A percentile compares a stretch with the other conserved stretches of the same genome.
phyloP scores from a whole-genome alignment of 1,284 basidiomycete genomes.

The Trichosporon ovoides region DNA sequence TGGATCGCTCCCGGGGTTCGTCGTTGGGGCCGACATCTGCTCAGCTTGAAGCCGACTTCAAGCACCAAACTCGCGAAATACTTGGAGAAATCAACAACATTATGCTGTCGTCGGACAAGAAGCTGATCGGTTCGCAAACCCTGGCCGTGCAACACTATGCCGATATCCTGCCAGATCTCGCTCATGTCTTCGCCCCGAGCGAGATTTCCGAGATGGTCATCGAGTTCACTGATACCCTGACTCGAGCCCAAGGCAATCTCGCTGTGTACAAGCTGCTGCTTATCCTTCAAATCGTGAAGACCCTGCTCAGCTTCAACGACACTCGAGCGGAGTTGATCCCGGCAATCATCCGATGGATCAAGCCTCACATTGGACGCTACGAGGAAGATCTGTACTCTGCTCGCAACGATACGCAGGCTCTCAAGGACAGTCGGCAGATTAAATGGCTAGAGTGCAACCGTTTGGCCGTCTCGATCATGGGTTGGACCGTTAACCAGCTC shows the following conservation, averaged over 20 bases:
- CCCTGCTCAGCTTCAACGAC: constrained; percentile 77
- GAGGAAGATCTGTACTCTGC: constrained; percentile 50
- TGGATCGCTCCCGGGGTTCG: constrained; percentile 74
- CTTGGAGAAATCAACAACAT: constrained; percentile 76
- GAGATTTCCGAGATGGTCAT: constrained; percentile 82
- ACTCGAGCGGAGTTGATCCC: constrained; percentile 79
- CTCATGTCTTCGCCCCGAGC: constrained; percentile 68
- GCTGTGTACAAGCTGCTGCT: constrained; percentile 90
- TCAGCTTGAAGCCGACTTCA: constrained; percentile 79
- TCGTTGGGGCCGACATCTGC: constrained; percentile 76
- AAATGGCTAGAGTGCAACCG: constrained; percentile 85
- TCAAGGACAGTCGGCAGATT: constrained; percentile 69
- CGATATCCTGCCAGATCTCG: constrained; percentile 80
- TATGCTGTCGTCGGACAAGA: constrained; percentile 76
- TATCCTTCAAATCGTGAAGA: constrained; percentile 84
- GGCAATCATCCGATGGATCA: constrained; percentile 85
- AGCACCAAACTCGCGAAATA: constrained; percentile 71
- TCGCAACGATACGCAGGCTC: constrained; percentile 28
- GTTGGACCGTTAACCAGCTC: constrained; percentile 85
- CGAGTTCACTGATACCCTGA: constrained; percentile 76
- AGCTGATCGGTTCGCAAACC: constrained; percentile 89
- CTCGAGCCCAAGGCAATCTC: constrained; percentile 72
- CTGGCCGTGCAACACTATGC: constrained; percentile 91
- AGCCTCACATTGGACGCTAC: constrained; percentile 84
- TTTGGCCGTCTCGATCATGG: constrained; percentile 63